Conservation (phyloP, 306 rosid genomes). For the Citrullus amarus region DNA sequence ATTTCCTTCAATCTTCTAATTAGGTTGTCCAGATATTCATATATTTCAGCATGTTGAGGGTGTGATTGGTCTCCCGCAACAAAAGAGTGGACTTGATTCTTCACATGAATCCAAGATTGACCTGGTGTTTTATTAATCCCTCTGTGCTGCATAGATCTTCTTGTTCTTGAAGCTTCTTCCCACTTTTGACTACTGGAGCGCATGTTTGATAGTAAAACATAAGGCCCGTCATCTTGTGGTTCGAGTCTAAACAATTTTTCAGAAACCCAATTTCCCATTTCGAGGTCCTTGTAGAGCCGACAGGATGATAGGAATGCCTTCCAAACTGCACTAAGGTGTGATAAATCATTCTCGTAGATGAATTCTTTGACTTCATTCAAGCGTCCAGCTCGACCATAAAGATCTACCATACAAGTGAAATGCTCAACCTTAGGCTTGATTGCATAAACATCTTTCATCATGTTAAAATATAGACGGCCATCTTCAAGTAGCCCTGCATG, state of each 20-base stretch:
- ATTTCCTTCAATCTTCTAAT: constrained; percentile 60
- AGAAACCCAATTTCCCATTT: constrained; percentile 68
- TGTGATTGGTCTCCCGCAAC: constrained; percentile 52
- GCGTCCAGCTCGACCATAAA: constrained; percentile 76
- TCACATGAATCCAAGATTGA: constrained; percentile 74
- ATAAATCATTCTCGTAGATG: constrained; percentile 37
- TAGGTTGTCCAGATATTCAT: constrained; percentile 39
- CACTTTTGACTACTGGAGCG: constrained; percentile 42
- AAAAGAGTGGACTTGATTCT: constrained; percentile 51
- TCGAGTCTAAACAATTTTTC: constrained; percentile 44
- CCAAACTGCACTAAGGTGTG: constrained; percentile 61
- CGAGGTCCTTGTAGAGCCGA: constrained; percentile 45
- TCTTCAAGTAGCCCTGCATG: constrained; percentile 73
- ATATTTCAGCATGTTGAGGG: constrained; percentile 32
- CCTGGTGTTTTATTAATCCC: constrained; percentile 65
- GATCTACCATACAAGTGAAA: constrained; percentile 81
- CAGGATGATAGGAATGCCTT: constrained; percentile 66
- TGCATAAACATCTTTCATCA: constrained; percentile 59
- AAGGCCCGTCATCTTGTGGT: constrained; percentile 55
- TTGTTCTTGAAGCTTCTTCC: constrained; percentile 62
- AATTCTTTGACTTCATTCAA: constrained; percentile 51
- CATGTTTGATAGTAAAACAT: constrained; percentile 56
- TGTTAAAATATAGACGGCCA: constrained; percentile 47
- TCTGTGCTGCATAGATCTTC: constrained; percentile 58
- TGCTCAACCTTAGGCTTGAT: constrained; percentile 60